Conservation (phyloP, 345 rosid genomes). For the Luvunga scandens region DNA sequence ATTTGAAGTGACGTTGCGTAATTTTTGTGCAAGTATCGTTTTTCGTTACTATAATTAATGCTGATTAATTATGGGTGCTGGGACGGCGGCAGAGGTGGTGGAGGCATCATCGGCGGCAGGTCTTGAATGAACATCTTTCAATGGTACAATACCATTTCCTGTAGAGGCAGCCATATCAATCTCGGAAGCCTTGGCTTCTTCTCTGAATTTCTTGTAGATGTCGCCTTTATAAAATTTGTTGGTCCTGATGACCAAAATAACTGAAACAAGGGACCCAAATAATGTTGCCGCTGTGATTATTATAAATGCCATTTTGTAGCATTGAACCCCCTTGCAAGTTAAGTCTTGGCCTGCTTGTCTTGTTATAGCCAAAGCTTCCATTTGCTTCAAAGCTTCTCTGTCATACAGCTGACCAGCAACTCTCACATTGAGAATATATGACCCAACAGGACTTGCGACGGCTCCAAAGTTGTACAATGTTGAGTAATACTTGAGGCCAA, state of each 20-base stretch:
- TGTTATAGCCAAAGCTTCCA: constrained; percentile 18
- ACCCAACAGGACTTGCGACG: constrained; percentile 35
- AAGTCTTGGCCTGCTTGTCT: constrained; percentile 21
- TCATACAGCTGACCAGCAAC: constrained; percentile 39
- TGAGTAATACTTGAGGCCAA: constrained; percentile 47
- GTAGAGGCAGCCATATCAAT: background rate
- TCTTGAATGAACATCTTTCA: background rate
- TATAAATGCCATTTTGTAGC: constrained; percentile 31
- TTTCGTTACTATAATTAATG: background rate
- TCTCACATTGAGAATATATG: constrained; percentile 37
- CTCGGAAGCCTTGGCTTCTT: constrained; percentile 15
- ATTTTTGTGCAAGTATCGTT: background rate
- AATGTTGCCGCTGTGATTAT: constrained; percentile 32
- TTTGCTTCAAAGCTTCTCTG: constrained; percentile 35
- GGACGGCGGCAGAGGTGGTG: no score
- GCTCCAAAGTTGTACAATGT: constrained; percentile 33
- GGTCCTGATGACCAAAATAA: constrained; percentile 28
- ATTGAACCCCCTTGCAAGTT: constrained; percentile 27
- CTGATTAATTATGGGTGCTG: background rate
- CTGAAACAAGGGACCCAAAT: constrained; percentile 24
- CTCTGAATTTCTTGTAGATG: constrained; percentile 33
- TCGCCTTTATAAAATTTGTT: constrained; percentile 34
- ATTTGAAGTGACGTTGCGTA: no score
- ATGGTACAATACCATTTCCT: background rate
- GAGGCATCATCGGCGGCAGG: background rate